Evolutionary conservation across 2,329 filamentous ascomycete species (phyloP), one percentile per base, ranked within the genome.

Genomic region (Sporothrix pseudoabietina): DNA sequence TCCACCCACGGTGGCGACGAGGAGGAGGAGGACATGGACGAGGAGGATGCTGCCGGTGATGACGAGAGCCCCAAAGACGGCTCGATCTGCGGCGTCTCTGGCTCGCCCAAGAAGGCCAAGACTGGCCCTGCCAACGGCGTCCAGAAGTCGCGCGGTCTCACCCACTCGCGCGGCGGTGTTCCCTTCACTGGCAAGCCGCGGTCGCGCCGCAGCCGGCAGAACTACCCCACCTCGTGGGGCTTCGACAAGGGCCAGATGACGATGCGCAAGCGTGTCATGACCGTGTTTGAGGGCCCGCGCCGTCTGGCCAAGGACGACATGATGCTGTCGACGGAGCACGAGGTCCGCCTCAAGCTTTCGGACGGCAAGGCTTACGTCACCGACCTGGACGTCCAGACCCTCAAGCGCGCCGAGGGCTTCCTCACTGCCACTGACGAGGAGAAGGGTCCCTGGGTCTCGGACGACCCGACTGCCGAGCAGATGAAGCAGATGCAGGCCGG

Each of bases 231-330:
- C 0, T 94, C 92, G 1, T 99, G 96, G 96, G 95, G 96, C 71
- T 96, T 94, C 78, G 89, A 94, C 75, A 91, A 92, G 79, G 92
- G 93, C 78, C 94, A 96, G 85, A 97, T 98, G 93, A 97, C 92
- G 80, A 97, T 97, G 89, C 98, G 97, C 89, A 98, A 98, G 88
- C 92, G 96, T 39, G 94, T 98, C 72, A 87, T 98, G 78, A 94
- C 94, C 76, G 93, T 97, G 26, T 99, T 97, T 79, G 94, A 98
- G 79, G 96, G 96, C 0, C 87, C 87, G 19, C 90, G 94, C 71
- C 90, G 95, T 57, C 87, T 99, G 69, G 96, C 93, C 88, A 98
- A 98, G 85, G 96, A 99, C 80, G 96, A 99, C 83, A 96, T 98
- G 94, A 97, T 98, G 94, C 90, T 99, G 69, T 94, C 94, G 77